Evolutionary conservation across 495 filamentous ascomycete species (phyloP).

Genomic region (Tuber brumale): DNA sequence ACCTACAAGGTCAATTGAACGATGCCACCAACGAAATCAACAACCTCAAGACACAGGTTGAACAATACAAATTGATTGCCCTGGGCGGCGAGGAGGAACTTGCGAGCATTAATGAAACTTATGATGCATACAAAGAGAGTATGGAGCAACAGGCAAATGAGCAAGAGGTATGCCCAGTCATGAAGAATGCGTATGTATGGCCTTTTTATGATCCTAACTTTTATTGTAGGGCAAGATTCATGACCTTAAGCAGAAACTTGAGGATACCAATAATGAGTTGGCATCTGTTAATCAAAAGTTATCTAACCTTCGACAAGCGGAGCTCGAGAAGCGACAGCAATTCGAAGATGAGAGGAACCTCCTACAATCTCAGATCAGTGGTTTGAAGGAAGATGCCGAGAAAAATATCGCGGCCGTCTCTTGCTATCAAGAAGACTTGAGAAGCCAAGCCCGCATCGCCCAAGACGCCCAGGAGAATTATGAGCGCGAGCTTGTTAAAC

Average conservation of each 20-base stretch:
- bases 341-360: conserved; percentile 71
- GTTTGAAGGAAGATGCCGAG: conserved; percentile 79
- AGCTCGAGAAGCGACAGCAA: conserved; percentile 63
- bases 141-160: conserved; percentile 65
- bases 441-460: conserved; percentile 87
- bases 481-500: conserved; percentile 85
- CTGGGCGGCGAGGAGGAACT: conserved; percentile 84
- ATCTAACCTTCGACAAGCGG: conserved; percentile 64
- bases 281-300: conserved; percentile 71
- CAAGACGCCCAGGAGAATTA: conserved; percentile 90
- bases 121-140: conserved; percentile 79
- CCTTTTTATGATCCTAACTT: conserved; percentile 11
- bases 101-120: conserved; percentile 65
- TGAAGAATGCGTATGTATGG: not conserved
- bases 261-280: conserved; percentile 76
- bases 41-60: conserved; percentile 66
- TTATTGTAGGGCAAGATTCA: conserved; percentile 52
- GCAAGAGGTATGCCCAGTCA: conserved; percentile 51
- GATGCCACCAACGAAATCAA: conserved; percentile 68
- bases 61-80: conserved; percentile 84
- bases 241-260: conserved; percentile 71
- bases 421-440: conserved; percentile 81
- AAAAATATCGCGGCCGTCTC: conserved; percentile 66
- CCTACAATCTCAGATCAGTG: conserved; percentile 66
- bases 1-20: conserved; percentile 76